These are phyloP conservation scores for Blastobotrys arbuscula DNA, from an alignment of 1,139 yeast species.

Conservation along the genomic window DNA sequence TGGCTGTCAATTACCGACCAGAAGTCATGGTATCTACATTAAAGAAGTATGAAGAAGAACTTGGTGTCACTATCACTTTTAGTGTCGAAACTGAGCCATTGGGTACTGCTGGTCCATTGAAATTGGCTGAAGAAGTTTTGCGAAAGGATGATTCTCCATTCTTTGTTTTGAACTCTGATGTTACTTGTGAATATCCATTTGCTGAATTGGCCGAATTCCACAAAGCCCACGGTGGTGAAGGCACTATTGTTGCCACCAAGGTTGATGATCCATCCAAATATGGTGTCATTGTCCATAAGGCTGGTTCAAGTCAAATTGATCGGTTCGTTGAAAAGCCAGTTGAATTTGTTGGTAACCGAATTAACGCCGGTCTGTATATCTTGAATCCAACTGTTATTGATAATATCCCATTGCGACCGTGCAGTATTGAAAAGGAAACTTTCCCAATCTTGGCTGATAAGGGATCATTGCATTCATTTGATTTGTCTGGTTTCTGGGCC, in stretches of 20 bases:
- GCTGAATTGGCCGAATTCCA: slow-evolving; percentile 89
- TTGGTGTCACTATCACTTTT: slow-evolving; percentile 92
- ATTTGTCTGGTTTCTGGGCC: slow-evolving; percentile 99
- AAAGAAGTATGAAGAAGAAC: slow-evolving; percentile 88
- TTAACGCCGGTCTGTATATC: slow-evolving; percentile 95
- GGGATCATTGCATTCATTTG: slow-evolving; percentile 88
- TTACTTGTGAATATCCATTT: slow-evolving; percentile 98
- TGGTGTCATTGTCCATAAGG: slow-evolving; percentile 98
- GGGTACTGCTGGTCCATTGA: slow-evolving; percentile 99
- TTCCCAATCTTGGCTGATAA: slow-evolving; percentile 93
- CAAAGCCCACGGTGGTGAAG: slow-evolving; percentile 92
- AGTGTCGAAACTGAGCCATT: slow-evolving; percentile 99
- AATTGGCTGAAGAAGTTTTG: slow-evolving; percentile 90
- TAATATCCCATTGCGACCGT: slow-evolving; percentile 94
- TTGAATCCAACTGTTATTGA: slow-evolving; percentile 96
- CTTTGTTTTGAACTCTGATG: slow-evolving; percentile 97
- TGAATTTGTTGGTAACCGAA: slow-evolving; percentile 91
- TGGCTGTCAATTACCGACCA: slow-evolving; percentile 99
- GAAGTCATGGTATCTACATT: slow-evolving; percentile 97
- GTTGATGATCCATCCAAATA: slow-evolving; percentile 99
- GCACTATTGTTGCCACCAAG: slow-evolving; percentile 98
- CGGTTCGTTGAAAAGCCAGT: slow-evolving; percentile 99
- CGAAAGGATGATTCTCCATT: slow-evolving; percentile 95
- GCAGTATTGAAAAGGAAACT: slow-evolving; percentile 98
- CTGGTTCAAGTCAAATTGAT: slow-evolving; percentile 89